A percentile compares a stretch with the other conserved stretches of the same genome.
phyloP scores from a whole-genome alignment of 2,329 filamentous ascomycete genomes.

The Venturia oleaginea region DNA sequence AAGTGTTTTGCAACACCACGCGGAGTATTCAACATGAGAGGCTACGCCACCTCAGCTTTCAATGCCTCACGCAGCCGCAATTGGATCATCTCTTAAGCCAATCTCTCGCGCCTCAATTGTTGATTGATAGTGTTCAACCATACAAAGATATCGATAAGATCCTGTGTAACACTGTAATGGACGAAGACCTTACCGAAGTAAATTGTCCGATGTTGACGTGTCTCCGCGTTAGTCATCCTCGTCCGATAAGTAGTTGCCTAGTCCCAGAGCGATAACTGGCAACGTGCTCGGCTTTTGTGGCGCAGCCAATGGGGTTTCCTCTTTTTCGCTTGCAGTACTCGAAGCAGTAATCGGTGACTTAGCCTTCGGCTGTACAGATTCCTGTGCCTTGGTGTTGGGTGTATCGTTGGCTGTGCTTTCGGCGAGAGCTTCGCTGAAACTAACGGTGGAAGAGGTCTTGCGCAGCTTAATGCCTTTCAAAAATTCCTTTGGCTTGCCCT shows the following conservation, averaged over 20 bases:
- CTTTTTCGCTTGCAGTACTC: slow-evolving; percentile 14
- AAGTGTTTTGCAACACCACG: neutral
- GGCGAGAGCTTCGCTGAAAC: slow-evolving; percentile 10
- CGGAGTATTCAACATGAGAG: neutral
- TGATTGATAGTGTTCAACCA: neutral
- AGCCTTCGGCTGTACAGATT: slow-evolving; percentile 6
- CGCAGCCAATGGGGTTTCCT: neutral
- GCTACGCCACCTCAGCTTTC: neutral
- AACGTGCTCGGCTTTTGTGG: slow-evolving; percentile 15
- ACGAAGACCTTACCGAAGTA: neutral
- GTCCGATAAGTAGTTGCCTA: slow-evolving; percentile 36
- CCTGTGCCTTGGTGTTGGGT: neutral
- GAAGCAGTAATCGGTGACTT: slow-evolving; percentile 17
- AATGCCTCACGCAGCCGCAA: neutral
- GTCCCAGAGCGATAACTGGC: slow-evolving; percentile 21
- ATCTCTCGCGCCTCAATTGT: neutral
- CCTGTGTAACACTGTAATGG: neutral
- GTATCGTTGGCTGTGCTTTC: neutral
- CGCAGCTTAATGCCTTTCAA: slow-evolving; percentile 37
- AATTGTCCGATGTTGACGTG: neutral
- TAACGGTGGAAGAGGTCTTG: slow-evolving; percentile 26
- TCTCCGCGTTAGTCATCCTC: slow-evolving; percentile 28
- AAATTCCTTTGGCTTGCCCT: slow-evolving; percentile 29
- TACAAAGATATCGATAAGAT: neutral
- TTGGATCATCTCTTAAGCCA: neutral